These are phyloP conservation scores for Starmerella vaccinii DNA, from an alignment of 805 yeast species.

Conservation along the genomic window DNA sequence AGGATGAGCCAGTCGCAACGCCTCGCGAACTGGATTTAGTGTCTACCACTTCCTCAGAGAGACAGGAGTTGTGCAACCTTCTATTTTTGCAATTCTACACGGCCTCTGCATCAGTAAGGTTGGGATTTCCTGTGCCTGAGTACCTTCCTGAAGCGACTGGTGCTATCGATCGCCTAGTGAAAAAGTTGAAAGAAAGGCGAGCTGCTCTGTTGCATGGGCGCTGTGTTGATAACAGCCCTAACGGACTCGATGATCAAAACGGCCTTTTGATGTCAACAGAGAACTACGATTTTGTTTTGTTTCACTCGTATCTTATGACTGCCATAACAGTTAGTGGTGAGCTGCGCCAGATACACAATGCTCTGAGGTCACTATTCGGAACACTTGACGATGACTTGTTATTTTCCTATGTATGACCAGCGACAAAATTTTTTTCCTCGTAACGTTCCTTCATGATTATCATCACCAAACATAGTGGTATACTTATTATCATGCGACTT, in stretches of 20 bases:
- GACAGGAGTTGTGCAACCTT: constrained; percentile 60
- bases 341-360: constrained; percentile 45
- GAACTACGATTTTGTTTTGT: constrained; percentile 65
- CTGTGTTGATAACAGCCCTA: constrained; percentile 20
- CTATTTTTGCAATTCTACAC: constrained; percentile 63
- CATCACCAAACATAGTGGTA: too few relatives aligned
- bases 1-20: constrained; percentile 47
- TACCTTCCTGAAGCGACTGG: constrained; percentile 69
- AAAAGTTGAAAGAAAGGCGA: constrained; percentile 48
- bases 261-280: constrained; percentile 20
- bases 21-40: constrained; percentile 48
- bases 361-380: constrained; percentile 54
- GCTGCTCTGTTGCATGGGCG: constrained; percentile 24
- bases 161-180: constrained; percentile 58
- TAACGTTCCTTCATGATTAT: too few relatives aligned
- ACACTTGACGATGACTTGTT: constrained; percentile 49
- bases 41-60: constrained; percentile 39
- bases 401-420: constrained; percentile 30
- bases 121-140: constrained; percentile 68
- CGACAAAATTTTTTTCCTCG: too few relatives aligned
- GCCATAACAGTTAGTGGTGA: constrained; percentile 58
- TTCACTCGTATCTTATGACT: constrained; percentile 66
- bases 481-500: not conserved
- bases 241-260: not conserved
- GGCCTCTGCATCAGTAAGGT: constrained; percentile 53